Base-by-base conservation (phyloP, 495 filamentous ascomycete genomes). In the Astrothelium subdiscretum region DNA sequence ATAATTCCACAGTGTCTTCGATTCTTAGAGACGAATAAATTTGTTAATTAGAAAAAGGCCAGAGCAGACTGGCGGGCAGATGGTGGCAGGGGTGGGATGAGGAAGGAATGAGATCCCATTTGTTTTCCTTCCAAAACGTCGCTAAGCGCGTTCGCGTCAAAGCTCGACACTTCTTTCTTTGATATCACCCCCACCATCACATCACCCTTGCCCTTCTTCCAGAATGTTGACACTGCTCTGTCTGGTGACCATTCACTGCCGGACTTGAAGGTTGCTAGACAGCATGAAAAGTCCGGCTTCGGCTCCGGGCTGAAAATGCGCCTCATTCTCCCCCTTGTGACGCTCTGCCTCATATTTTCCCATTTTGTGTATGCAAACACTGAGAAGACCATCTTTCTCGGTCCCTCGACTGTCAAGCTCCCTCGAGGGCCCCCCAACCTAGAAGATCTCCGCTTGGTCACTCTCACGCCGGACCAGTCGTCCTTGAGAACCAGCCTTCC, bases 311-410 rank as follows among this genome's bases (percentile, higher is more conserved):
- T 54, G 48, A 54, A 54, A 24, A 54, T 54, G 48, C 48, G 15
- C 24, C 20, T 54, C 48, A 54, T 54, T 24, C 24, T 54, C 15
- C 20, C 48, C 48, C 24, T 54, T 26, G 48, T 20, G 22, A 27
- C 24, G 6, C 22, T 54, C 5, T 29, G 26, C 22, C 48, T 54
- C 24, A 27, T 24, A 27, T 20, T 54, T 29, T 54, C 22, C 24
- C 20, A 24, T 29, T 54, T 27, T 24, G 48, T 29, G 48, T 24
- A 64, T 40, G 89, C 83, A 70, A 97, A 98, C 71, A 86, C 87
- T 64, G 94, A 98, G 73, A 98, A 98, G 73, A 80, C 81, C 67
- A 90, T 98, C 68, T 97, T 98, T 77, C 72, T 87, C 44, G 91
- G 79, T 26, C 94, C 94, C 24, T 65, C 73, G 18, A 64, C 75